A percentile compares a stretch with the other conserved stretches of the same genome.
These are phyloP conservation scores for Phytophthora capsici DNA, from an alignment of 352 stramenopile species.

Conservation along the genomic window DNA sequence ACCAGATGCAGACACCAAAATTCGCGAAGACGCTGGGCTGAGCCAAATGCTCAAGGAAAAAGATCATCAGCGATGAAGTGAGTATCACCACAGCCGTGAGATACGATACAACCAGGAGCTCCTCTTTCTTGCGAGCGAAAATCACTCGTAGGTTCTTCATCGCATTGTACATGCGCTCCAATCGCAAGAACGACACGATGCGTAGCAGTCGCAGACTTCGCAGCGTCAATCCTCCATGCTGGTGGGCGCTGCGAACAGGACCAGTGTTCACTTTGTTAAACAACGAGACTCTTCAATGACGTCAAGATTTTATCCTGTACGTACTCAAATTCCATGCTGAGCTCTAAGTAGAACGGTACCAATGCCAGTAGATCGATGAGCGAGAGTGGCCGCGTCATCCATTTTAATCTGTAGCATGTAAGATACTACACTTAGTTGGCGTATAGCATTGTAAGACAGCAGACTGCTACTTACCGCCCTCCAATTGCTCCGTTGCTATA, in stretches of 20 bases:
- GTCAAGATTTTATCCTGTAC: conserved; percentile 16
- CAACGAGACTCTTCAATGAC: not conserved
- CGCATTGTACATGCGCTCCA: conserved; percentile 70
- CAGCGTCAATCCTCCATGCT: conserved; percentile 53
- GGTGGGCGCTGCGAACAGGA: conserved; percentile 10
- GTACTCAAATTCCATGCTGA: conserved; percentile 55
- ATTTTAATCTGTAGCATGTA: conserved; percentile 48
- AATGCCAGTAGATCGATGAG: conserved; percentile 63
- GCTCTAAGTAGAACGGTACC: conserved; percentile 68
- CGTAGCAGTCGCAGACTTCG: conserved; percentile 64
- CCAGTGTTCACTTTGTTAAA: not conserved
- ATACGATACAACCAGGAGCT: conserved; percentile 68
- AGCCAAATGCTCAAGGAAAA: conserved; percentile 61
- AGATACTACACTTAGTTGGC: not conserved
- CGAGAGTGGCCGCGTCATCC: conserved; percentile 64
- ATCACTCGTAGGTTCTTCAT: conserved; percentile 64
- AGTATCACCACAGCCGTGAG: conserved; percentile 61
- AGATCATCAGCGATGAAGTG: conserved; percentile 67
- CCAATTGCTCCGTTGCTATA: conserved; percentile 41
- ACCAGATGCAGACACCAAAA: conserved; percentile 62
- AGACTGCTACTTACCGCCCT: conserved; percentile 36
- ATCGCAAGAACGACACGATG: conserved; percentile 61
- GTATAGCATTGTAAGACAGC: not conserved
- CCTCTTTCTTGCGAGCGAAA: conserved; percentile 66
- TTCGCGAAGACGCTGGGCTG: conserved; percentile 59